Evolutionary conservation across 1,284 basidiomycete genomes (phyloP), one percentile per base, ranked within the genome.

Genomic region (Anthracocystis setariae): DNA sequence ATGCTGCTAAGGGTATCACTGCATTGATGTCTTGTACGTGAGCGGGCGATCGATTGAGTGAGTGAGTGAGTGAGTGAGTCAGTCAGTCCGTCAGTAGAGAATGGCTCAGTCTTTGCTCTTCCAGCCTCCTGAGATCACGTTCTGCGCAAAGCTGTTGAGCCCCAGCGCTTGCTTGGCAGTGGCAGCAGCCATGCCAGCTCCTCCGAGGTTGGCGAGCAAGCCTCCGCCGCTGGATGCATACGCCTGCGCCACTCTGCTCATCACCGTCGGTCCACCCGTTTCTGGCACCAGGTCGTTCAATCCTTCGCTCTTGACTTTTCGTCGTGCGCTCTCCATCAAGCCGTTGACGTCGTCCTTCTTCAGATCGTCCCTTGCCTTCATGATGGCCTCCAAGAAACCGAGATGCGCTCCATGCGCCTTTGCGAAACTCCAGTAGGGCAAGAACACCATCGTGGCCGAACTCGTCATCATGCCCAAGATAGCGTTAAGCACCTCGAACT

Each of bases 391-490:
- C 24, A 96, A 90, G 80, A 98, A 98, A 3, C 88, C 86, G 32
- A 98, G 87, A 75, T 95, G 94, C 13, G 95, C 93, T 3, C 96
- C 95, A 83, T 97, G 92, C 17, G 91, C 88, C 79, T 94, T 93
- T n/a, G 94, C 95, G 83, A 99, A 98, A 12, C 89, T 88, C 92
- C 92, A 84, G 76, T 84, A 98, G 21, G 95, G 94, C 63, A 98
- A 85, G 85, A 98, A 97, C 3, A 92, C 90, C 86, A 98, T 90
- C 71, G 93, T 92, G 82, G 92, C 90, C 29, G 91, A 93, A 1
- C 94, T 93, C 60, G 92, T 91, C 29, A 98, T 85, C 83, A 99
- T 88, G 5, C 90, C 88, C 12, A 94, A 86, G 39, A 82, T 75
- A 68, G 78, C 87, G 80, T 97, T 92, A 58, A 98, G 85, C 45